Percentiles rank a stretch among this genome's conserved stretches.
Conservation (phyloP, 192 early-diverging fungal genomes). For the Coemansia sp. region DNA sequence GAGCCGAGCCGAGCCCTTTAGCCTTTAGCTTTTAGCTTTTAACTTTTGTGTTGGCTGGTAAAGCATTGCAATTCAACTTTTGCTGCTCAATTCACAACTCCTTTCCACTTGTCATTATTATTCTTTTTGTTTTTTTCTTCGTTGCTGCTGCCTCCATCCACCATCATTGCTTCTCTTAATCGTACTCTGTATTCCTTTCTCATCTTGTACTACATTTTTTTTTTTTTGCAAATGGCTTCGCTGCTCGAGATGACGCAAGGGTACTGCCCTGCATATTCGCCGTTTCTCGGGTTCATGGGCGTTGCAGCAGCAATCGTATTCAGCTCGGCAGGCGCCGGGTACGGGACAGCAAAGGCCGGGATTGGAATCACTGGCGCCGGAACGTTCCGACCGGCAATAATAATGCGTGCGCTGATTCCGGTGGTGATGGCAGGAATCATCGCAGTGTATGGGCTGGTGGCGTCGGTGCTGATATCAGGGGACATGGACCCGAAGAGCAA, state of each 20-base stretch:
- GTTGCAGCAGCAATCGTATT: constrained; percentile 64
- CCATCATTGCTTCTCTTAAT: neutral
- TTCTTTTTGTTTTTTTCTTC: too few species aligned
- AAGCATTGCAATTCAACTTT: too few species aligned
- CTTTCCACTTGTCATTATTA: too few species aligned
- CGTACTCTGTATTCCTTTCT: neutral
- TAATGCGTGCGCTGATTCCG: constrained; percentile 88
- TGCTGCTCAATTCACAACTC: too few species aligned
- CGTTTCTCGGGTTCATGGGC: constrained; percentile 62
- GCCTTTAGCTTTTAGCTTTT: too few species aligned
- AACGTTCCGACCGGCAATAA: constrained; percentile 89
- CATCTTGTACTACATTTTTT: too few species aligned
- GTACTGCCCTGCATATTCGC: constrained; percentile 55
- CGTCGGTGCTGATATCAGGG: constrained; percentile 86
- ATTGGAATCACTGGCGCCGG: constrained; percentile 95
- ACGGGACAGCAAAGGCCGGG: constrained; percentile 96
- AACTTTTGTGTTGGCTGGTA: too few species aligned
- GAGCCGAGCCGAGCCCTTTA: too few species aligned
- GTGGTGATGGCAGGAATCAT: constrained; percentile 99
- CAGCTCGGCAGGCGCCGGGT: constrained; percentile 91
- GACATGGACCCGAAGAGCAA: constrained; percentile 47
- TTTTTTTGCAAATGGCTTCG: constrained; percentile 13
- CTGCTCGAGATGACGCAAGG: constrained; percentile 42
- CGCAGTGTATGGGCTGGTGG: constrained; percentile 96
- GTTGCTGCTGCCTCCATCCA: too few species aligned